Evolutionary conservation across 2,329 filamentous ascomycete species (phyloP), one percentile per base, ranked within the genome.

Genomic region (Paecilomyces sp.): DNA sequence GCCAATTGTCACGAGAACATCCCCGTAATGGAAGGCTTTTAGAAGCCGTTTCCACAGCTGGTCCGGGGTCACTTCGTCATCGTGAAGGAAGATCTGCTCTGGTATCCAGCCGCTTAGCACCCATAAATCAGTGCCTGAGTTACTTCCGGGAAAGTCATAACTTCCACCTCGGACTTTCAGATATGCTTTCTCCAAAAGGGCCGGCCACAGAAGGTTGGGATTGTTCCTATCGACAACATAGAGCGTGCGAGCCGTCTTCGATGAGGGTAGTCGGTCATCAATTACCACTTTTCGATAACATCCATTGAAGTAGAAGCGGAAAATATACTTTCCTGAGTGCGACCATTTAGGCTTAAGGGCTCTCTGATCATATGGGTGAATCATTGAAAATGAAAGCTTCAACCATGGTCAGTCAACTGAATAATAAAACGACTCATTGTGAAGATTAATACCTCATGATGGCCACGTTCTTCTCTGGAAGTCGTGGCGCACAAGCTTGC

Each of bases 91-190:
- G 1, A 97, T 79, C 72, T 99, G 94, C 75, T 99, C 92, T 0
- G 94, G 94, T 56, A 99, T 92, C 94, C 94, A 99, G 31, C 94
- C 93, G 0, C 90, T 96, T 58, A 99, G 76, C 1, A 95, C 88
- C 85, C 91, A 96, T 3, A 99, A 77, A 74, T 99, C 94, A 2
- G 93, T 97, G 11, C 91, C 92, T 0, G 93, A 97, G 72, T 97
- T 97, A 69, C 94, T 97, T 7, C 94, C 94, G 0, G 94, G 93
- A 65, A 99, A 99, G 70, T 99, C 92, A 72, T 99, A 99, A 15
- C 41, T 47, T 34, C 94, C 94, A 30, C 94, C 94, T 59, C 93
- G 85, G 11, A 97, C 86, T 77, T 97, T 99, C 1, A 99, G 80
- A 67, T 99, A 99, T 0, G 94, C 94, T 71, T 99, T 99, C 72